Conservation (phyloP, 116 monocot genomes). For the Papilionanthe hybrid region DNA sequence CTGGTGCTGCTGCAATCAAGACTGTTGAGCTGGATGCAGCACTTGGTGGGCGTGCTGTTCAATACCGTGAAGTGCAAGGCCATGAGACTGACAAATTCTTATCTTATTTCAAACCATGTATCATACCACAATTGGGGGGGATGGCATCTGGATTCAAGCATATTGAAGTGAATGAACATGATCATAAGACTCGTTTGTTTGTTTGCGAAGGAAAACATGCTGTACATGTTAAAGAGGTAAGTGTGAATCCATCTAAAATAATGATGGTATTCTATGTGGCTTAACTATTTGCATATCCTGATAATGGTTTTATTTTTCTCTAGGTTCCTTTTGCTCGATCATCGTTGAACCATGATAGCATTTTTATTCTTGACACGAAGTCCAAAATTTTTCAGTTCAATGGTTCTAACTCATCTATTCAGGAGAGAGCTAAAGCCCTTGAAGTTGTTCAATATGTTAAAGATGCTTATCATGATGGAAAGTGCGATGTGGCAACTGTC, state of each 20-base stretch:
- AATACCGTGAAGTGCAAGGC: slow-evolving; percentile 92
- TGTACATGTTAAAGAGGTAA: slow-evolving; percentile 61
- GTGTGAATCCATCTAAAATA: slow-evolving; percentile 3
- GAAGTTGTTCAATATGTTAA: slow-evolving; percentile 97
- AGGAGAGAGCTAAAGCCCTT: slow-evolving; percentile 98
- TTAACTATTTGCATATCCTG: slow-evolving; percentile 7
- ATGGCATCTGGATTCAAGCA: slow-evolving; percentile 83
- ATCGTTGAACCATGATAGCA: slow-evolving; percentile 89
- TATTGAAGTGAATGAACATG: slow-evolving; percentile 57
- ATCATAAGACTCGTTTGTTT: slow-evolving; percentile 44
- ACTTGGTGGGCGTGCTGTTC: slow-evolving; percentile 92
- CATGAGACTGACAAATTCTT: slow-evolving; percentile 91
- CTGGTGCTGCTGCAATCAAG: slow-evolving; percentile 83
- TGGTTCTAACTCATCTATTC: slow-evolving; percentile 92
- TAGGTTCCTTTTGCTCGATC: slow-evolving; percentile 84
- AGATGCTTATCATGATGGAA: slow-evolving; percentile 93
- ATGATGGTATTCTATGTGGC: neutral
- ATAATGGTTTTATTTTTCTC: neutral
- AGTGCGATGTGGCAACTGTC: slow-evolving; percentile 83
- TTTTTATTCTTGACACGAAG: slow-evolving; percentile 95
- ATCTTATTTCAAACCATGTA: slow-evolving; percentile 95
- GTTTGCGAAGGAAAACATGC: slow-evolving; percentile 59
- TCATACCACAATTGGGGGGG: slow-evolving; percentile 85
- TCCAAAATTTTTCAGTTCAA: slow-evolving; percentile 98
- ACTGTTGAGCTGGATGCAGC: slow-evolving; percentile 95